Evolutionary conservation across 257 asterid species (phyloP).

Genomic region (Solanum chmielewskii): DNA sequence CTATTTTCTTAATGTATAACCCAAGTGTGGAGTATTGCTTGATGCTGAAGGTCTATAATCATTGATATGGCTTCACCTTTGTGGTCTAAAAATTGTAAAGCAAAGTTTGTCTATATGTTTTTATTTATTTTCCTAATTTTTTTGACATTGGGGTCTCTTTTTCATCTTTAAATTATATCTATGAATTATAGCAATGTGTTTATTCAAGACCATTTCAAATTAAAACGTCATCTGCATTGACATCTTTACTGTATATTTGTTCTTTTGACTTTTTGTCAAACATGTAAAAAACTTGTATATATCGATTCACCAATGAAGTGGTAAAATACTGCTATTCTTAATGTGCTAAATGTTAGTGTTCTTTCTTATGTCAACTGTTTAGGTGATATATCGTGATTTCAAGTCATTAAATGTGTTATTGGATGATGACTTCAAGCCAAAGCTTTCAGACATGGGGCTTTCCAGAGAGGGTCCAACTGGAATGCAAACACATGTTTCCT

Average conservation of each 20-base stretch:
- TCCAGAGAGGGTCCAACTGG: constrained; percentile 79
- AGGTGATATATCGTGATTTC: constrained; percentile 85
- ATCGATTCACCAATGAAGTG: not conserved
- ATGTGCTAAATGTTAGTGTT: not conserved
- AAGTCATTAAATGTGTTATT: constrained; percentile 64
- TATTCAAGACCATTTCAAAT: not conserved
- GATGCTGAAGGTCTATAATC: not conserved
- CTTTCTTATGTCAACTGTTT: not conserved
- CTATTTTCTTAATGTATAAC: no score
- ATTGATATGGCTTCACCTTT: not conserved
- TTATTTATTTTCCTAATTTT: not conserved
- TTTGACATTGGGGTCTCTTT: not conserved
- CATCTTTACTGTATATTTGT: not conserved
- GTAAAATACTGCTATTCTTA: not conserved
- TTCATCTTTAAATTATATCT: not conserved
- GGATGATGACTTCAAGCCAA: constrained; percentile 56
- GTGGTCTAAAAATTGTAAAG: not conserved
- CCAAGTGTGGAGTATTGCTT: not conserved
- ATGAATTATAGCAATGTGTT: not conserved
- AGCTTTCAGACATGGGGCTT: constrained; percentile 83
- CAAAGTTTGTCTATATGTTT: not conserved
- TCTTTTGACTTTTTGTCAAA: not conserved
- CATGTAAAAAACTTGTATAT: not conserved
- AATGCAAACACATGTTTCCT: constrained; percentile 56
- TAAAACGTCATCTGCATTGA: not conserved